Conservation (phyloP, 148 eudicot species). For the Chenopodium formosanum region DNA sequence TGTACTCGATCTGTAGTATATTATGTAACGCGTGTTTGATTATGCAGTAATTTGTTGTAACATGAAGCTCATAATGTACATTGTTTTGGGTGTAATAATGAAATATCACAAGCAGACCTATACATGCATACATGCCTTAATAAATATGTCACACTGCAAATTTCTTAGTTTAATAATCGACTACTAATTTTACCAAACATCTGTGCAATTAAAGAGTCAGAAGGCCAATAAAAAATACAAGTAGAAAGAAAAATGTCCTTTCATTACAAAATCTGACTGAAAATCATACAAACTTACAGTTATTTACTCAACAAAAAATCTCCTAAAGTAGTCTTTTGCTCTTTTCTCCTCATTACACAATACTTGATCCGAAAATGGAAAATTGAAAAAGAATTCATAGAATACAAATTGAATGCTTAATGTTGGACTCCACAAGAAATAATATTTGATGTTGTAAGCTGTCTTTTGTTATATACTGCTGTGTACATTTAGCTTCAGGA, state of each 20-base stretch:
- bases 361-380: background rate
- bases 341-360: background rate
- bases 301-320: background rate
- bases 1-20: background rate
- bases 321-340: background rate
- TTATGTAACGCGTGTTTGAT: background rate
- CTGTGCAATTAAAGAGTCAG: too few relatives aligned
- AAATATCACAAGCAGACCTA: too few relatives aligned
- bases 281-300: background rate
- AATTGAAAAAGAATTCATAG: background rate
- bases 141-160: too few relatives aligned
- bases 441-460: background rate
- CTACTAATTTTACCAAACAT: background rate
- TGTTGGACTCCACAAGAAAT: background rate
- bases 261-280: background rate
- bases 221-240: background rate
- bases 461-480: background rate
- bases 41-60: too few relatives aligned
- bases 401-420: background rate
- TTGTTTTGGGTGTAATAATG: background rate
- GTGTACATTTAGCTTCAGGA: background rate
- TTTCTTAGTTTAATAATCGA: too few relatives aligned
- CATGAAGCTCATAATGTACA: background rate
- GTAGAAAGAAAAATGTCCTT: background rate
- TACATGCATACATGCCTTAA: too few relatives aligned